Evolutionary conservation across 306 rosid genomes (phyloP), one percentile per base, ranked within the genome.

Genomic region (Ochetophila trinervis): DNA sequence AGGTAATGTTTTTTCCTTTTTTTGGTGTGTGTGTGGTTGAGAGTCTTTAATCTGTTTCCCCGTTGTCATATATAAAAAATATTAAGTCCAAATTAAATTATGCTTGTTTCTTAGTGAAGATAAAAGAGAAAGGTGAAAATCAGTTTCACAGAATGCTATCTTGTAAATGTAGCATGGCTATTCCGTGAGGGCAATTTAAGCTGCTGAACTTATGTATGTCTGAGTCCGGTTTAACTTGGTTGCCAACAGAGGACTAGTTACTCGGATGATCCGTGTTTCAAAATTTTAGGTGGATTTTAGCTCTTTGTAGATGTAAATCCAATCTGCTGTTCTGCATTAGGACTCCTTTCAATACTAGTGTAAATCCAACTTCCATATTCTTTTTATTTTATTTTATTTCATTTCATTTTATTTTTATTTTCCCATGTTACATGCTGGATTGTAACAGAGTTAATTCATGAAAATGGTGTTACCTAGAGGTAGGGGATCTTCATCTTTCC

Each of bases 1-100:
- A 90, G 96, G 98, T 93, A 48, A 32, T 47, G 0, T 61, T 54
- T 57, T 42, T 64, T 14, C 37, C 27, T 23, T 16, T 19, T 66
- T 2, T 30, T 6, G 8, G 62, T 44, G 4, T 20, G 59, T 16
- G 6, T 2, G 13, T n/a, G 49, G 1, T 55, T 15, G 5, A 4
- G 35, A 17, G 48, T 37, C 34, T 53, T 61, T 68, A 70, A 37
- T 58, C 44, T 14, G 11, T 37, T 54, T 66, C 35, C 54, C 63
- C 54, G 6, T 50, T 50, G 17, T 4, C 54, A 40, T 37, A 37
- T 37, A 37, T 10, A 40, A 18, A 9, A 19, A n/a, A n/a, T n/a
- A n/a, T n/a, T n/a, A n/a, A 18, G 19, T 57, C 20, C 13, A 44
- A 4, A 45, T 44, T 56, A 30, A 3, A 22, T 40, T 56, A 14